Percentiles rank a stretch among this genome's conserved stretches.
Evolutionary conservation across 2,329 filamentous ascomycete species (phyloP).

Genomic region (Xylaria sp.): DNA sequence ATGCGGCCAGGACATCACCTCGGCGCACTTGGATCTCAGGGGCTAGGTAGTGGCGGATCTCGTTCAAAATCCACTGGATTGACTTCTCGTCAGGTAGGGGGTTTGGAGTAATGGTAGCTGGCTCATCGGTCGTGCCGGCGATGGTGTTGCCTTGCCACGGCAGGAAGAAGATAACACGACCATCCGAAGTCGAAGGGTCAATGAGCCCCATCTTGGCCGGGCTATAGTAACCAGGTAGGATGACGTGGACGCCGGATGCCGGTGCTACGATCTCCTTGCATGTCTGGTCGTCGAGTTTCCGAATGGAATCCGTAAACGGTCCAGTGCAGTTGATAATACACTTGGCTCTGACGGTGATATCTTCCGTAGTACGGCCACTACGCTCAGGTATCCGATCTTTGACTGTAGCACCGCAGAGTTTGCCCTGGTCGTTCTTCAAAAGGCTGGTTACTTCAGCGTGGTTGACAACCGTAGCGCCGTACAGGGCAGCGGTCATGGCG

Average conservation of each 20-base stretch:
- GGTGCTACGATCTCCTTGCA: constrained; percentile 85
- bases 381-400: constrained; percentile 76
- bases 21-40: constrained; percentile 87
- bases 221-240: constrained; percentile 87
- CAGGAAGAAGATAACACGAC: constrained; percentile 91
- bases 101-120: constrained; percentile 76
- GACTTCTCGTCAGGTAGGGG: constrained; percentile 84
- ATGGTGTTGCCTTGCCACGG: constrained; percentile 95
- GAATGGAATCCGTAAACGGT: constrained; percentile 86
- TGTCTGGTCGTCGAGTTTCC: constrained; percentile 81
- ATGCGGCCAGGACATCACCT: constrained; percentile 88
- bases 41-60: constrained; percentile 83
- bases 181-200: constrained; percentile 87
- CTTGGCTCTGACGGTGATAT: constrained; percentile 79
- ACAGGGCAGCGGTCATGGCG: constrained; percentile 88
- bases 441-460: constrained; percentile 83
- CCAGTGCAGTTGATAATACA: constrained; percentile 90
- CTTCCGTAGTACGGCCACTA: constrained; percentile 69
- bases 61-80: constrained; percentile 87
- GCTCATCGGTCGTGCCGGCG: constrained; percentile 86
- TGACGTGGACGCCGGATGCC: constrained; percentile 85
- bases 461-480: constrained; percentile 84
- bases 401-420: constrained; percentile 77
- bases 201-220: constrained; percentile 88
- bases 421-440: constrained; percentile 78